Percentiles rank a stretch among this genome's conserved stretches.
Conservation (phyloP, 1,139 yeast genomes). For the Trichomonascaceae sp. region DNA sequence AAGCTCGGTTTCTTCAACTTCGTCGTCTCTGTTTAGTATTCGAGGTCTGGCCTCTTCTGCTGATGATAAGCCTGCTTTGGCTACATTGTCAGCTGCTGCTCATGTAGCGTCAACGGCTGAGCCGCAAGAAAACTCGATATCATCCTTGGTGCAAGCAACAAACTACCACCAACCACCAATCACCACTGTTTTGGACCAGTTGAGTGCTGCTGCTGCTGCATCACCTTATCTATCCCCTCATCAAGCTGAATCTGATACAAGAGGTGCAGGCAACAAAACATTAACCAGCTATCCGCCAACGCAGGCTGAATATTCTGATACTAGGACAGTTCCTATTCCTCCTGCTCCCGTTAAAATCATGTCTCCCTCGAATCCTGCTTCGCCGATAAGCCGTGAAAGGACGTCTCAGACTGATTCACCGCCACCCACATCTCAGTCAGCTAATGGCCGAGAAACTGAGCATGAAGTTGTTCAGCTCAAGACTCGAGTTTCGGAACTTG, state of each 20-base stretch:
- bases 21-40: neutral
- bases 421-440: neutral
- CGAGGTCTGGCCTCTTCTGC: conserved; percentile 1
- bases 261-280: conserved; percentile 5
- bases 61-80: conserved; percentile 3
- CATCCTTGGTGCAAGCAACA: neutral
- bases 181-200: conserved; percentile 19
- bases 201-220: conserved; percentile 23
- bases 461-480: conserved; percentile 34
- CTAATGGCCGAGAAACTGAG: neutral
- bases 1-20: neutral
- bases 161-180: neutral
- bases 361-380: conserved; percentile 1
- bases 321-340: neutral
- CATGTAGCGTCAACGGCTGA: conserved; percentile 3
- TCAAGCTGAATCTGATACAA: conserved; percentile 21
- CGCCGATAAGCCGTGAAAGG: neutral
- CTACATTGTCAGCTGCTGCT: conserved; percentile 7
- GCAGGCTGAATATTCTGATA: neutral
- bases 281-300: neutral
- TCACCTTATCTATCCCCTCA: conserved; percentile 25
- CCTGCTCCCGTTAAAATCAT: neutral
- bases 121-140: neutral
- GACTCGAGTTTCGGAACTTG: conserved; percentile 82
- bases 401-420: neutral